Conservation (phyloP, 139 green algal genomes). For the Tetraselmis chui region DNA sequence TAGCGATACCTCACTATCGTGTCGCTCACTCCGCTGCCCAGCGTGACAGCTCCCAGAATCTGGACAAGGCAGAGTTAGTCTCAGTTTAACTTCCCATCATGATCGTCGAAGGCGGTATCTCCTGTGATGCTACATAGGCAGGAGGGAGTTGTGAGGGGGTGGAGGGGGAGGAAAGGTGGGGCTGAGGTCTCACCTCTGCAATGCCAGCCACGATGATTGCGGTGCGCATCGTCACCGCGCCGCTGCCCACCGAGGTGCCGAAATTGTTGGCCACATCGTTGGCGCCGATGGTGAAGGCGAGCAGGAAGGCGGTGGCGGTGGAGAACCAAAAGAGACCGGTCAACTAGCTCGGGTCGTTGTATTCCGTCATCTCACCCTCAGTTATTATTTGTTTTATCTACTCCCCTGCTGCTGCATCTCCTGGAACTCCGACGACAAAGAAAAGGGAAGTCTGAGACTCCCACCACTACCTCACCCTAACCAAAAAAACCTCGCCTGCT, state of each 20-base stretch:
- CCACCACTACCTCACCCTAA: no score
- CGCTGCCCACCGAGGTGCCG: constrained; percentile 32
- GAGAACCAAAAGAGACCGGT: background rate
- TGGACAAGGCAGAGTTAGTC: no score
- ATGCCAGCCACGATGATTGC: background rate
- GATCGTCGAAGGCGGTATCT: no score
- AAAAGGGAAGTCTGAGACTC: no score
- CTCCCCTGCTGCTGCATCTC: no score
- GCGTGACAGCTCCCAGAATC: constrained; percentile 5
- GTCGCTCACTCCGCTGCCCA: constrained; percentile 5
- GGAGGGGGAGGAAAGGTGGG: no score
- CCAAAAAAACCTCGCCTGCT: no score
- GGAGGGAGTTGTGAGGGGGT: background rate
- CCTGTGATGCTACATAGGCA: no score
- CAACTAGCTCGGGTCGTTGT: background rate
- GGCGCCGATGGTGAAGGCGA: constrained; percentile 32
- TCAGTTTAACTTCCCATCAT: no score
- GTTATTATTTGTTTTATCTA: no score
- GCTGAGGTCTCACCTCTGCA: background rate
- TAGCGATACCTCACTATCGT: background rate
- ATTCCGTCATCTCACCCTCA: background rate
- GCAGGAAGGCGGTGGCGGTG: constrained; percentile 20
- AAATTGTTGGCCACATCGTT: constrained; percentile 43
- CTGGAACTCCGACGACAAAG: no score
- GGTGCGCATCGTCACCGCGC: constrained; percentile 1